Percentiles rank a stretch among this genome's conserved stretches.
Evolutionary conservation across 192 early-diverging fungal species (phyloP).

Genomic region (Gamsiella multidivaricata): DNA sequence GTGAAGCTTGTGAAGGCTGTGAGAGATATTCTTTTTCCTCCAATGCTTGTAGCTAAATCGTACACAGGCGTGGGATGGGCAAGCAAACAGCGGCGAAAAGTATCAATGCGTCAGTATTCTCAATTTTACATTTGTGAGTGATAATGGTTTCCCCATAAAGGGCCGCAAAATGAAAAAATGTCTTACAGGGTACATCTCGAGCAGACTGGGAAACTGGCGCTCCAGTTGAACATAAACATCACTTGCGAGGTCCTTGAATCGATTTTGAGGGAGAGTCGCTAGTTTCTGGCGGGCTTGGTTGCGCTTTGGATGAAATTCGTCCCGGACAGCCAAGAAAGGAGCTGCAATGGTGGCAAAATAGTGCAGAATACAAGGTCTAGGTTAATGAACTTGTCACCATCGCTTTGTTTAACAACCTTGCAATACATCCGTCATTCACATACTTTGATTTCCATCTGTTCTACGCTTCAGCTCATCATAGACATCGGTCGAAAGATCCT

Average conservation of each 20-base stretch:
- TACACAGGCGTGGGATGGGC: too few species aligned
- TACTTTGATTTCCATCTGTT: conserved; percentile 69
- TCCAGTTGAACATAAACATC: conserved; percentile 87
- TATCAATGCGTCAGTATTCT: too few species aligned
- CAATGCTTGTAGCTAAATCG: conserved; percentile 29
- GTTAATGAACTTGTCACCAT: too few species aligned
- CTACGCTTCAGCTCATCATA: conserved; percentile 93
- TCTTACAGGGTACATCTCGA: conserved; percentile 57
- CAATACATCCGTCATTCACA: background rate
- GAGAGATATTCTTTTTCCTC: conserved; percentile 40
- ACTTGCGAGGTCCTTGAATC: conserved; percentile 93
- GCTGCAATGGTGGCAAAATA: conserved; percentile 54
- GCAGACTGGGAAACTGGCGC: conserved; percentile 66
- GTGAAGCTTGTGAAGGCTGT: conserved; percentile 11
- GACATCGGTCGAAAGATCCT: conserved; percentile 95
- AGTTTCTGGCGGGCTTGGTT: conserved; percentile 98
- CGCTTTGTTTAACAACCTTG: too few species aligned
- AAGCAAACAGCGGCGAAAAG: too few species aligned
- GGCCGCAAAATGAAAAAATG: background rate
- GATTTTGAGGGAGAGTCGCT: conserved; percentile 84
- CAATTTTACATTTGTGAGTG: too few species aligned
- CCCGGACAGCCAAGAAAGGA: conserved; percentile 83
- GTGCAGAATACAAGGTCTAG: too few species aligned
- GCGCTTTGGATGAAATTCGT: conserved; percentile 94
- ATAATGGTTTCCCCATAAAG: background rate